A percentile compares a stretch with the other conserved stretches of the same genome.
Conservation (phyloP, 495 filamentous ascomycete species). For the Emericellopsis terricola region DNA sequence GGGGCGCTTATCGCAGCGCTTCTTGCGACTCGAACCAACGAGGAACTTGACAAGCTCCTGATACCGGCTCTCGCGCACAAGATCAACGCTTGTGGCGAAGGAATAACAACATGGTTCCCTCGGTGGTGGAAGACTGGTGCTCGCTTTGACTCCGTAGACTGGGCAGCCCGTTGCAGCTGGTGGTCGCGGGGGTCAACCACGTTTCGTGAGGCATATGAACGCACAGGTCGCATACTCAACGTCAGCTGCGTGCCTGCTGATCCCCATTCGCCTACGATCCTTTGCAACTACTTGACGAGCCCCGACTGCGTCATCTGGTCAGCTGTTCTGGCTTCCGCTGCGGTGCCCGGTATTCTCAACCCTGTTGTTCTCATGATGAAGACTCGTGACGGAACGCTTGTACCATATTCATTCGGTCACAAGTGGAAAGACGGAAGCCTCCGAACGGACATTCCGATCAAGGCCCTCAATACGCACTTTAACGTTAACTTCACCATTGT, state of each 20-base stretch:
- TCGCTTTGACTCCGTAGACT: slow-evolving; percentile 81
- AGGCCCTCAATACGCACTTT: slow-evolving; percentile 84
- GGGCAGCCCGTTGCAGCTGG: slow-evolving; percentile 77
- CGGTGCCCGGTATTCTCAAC: slow-evolving; percentile 88
- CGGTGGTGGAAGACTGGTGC: slow-evolving; percentile 90
- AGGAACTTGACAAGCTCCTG: slow-evolving; percentile 69
- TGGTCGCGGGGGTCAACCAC: slow-evolving; percentile 79
- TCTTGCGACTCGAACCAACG: slow-evolving; percentile 76
- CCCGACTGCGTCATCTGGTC: slow-evolving; percentile 98
- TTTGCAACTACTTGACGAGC: slow-evolving; percentile 83
- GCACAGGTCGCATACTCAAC: slow-evolving; percentile 87
- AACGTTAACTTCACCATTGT: slow-evolving; percentile 97
- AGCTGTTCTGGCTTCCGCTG: slow-evolving; percentile 85
- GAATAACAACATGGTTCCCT: slow-evolving; percentile 51
- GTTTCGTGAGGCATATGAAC: slow-evolving; percentile 85
- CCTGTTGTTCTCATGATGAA: slow-evolving; percentile 97
- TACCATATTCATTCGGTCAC: slow-evolving; percentile 80
- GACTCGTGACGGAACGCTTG: slow-evolving; percentile 48
- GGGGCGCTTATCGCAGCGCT: slow-evolving; percentile 83
- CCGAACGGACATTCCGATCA: slow-evolving; percentile 88
- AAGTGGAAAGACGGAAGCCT: slow-evolving; percentile 97
- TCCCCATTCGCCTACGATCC: slow-evolving; percentile 78
- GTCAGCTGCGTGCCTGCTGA: slow-evolving; percentile 95
- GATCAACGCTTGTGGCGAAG: slow-evolving; percentile 73
- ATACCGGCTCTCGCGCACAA: slow-evolving; percentile 69